Percentiles rank a stretch among this genome's conserved stretches.
These are phyloP conservation scores for Euphorbia lathyris DNA, from an alignment of 345 rosid genomes.

Conservation along the genomic window DNA sequence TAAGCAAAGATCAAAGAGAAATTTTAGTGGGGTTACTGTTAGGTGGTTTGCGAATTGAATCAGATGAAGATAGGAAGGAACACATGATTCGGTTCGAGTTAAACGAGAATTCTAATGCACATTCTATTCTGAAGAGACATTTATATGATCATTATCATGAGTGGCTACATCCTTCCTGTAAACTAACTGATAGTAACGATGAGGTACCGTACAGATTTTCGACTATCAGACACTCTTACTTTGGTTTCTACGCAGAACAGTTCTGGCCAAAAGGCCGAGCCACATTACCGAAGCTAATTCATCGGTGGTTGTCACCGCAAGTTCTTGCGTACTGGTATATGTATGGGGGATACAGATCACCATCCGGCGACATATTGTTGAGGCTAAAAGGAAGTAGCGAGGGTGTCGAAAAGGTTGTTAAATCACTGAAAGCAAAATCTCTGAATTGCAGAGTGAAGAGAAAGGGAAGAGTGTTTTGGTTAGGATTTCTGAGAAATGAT, in stretches of 20 bases:
- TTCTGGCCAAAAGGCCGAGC: constrained; percentile 63
- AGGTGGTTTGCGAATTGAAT: constrained; percentile 71
- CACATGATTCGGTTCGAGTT: constrained; percentile 62
- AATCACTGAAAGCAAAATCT: constrained; percentile 53
- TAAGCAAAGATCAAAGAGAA: constrained; percentile 82
- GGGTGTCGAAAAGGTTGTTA: constrained; percentile 55
- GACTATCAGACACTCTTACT: constrained; percentile 54
- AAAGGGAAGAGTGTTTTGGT: constrained; percentile 70
- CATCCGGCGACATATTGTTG: constrained; percentile 57
- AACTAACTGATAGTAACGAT: constrained; percentile 24
- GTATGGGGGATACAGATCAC: constrained; percentile 65
- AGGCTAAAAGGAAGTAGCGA: constrained; percentile 62
- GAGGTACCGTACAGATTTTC: constrained; percentile 45
- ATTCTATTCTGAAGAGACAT: constrained; percentile 54
- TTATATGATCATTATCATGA: constrained; percentile 60
- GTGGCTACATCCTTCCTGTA: constrained; percentile 66
- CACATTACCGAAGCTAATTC: constrained; percentile 74
- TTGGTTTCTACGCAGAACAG: constrained; percentile 70
- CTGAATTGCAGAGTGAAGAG: constrained; percentile 70
- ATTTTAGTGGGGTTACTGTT: constrained; percentile 74
- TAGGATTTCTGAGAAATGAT: constrained; percentile 67
- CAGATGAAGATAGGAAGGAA: constrained; percentile 52
- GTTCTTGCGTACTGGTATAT: constrained; percentile 82
- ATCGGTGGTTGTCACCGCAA: constrained; percentile 75
- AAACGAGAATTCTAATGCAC: constrained; percentile 44